phyloP scores from a whole-genome alignment of 164 flowering plant species.

The Magnolia kwangsiensis region DNA sequence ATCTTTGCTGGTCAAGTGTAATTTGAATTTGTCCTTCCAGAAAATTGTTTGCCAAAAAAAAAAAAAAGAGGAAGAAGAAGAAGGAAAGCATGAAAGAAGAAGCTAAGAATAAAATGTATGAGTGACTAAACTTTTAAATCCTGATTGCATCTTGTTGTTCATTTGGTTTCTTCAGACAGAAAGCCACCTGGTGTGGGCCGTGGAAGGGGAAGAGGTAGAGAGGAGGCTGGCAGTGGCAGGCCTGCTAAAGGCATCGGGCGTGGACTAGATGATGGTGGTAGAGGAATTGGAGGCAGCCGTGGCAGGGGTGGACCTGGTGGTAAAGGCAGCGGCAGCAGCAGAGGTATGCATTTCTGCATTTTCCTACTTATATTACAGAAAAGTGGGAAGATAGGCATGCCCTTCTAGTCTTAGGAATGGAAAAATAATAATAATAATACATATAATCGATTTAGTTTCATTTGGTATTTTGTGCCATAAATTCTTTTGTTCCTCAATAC shows the following conservation, averaged over 20 bases:
- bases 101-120: too few species aligned
- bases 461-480: too few species aligned
- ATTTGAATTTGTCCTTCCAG: too few species aligned
- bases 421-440: too few species aligned
- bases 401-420: too few species aligned
- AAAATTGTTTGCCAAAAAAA: too few species aligned
- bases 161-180: conserved; percentile 44
- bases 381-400: too few species aligned
- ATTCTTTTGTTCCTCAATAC: too few species aligned
- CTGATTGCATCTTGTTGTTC: neutral
- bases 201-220: conserved; percentile 77
- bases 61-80: too few species aligned
- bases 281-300: conserved; percentile 43
- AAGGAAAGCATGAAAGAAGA: too few species aligned
- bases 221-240: conserved; percentile 47
- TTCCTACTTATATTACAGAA: neutral
- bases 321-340: conserved; percentile 30
- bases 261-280: conserved; percentile 43
- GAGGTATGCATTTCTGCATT: conserved; percentile 19
- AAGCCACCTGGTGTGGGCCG: conserved; percentile 79
- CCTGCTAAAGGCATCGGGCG: conserved; percentile 45
- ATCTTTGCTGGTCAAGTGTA: too few species aligned
- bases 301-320: conserved; percentile 46
- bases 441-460: too few species aligned
- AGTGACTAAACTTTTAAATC: neutral